Base-by-base conservation (phyloP, 179 eudicot genomes). In the Dionaea muscipula region DNA sequence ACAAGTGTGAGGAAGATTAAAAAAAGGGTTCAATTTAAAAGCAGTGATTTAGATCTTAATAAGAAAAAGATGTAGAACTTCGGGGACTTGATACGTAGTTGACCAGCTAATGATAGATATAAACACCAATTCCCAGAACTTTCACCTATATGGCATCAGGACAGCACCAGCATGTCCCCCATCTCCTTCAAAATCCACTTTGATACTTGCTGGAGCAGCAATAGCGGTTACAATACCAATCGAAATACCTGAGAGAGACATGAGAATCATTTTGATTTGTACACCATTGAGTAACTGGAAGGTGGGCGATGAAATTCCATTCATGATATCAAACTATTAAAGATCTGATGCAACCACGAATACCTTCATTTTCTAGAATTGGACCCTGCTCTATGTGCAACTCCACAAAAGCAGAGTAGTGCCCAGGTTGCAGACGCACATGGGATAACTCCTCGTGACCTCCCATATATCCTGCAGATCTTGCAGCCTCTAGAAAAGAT, bases 101-200 rank as follows among this genome's bases (percentile, higher is more conserved):
- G n/a, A n/a, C n/a, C n/a, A n/a, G n/a, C n/a, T n/a, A n/a, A n/a
- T n/a, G n/a, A n/a, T n/a, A n/a, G n/a, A n/a, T n/a, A n/a, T n/a
- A n/a, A n/a, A n/a, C n/a, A n/a, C 21, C 22, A n/a, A 15, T 31
- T 23, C 28, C 12, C 19, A 56, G 47, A 2, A 14, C 22, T 40
- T 24, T 62, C 59, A 86, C 98, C 95, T 82, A 64, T 55, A 61
- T 46, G 98, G 98, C 98, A 91, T 91, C 21, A 90, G 61, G 28
- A 73, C 85, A 59, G 95, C 98, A 20, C 98, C 98, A 35, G 98
- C 98, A 74, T 91, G 98, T 64, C 98, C 97, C 47, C 97, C 97
- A 54, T 74, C 84, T 66, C 98, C 98, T 73, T 82, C 94, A 71
- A 90, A 90, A 47, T 77, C 94, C 39, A 90, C 95, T 79, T 87